Conservation (phyloP, 163 green algal species). For the Prototheca cutis region DNA sequence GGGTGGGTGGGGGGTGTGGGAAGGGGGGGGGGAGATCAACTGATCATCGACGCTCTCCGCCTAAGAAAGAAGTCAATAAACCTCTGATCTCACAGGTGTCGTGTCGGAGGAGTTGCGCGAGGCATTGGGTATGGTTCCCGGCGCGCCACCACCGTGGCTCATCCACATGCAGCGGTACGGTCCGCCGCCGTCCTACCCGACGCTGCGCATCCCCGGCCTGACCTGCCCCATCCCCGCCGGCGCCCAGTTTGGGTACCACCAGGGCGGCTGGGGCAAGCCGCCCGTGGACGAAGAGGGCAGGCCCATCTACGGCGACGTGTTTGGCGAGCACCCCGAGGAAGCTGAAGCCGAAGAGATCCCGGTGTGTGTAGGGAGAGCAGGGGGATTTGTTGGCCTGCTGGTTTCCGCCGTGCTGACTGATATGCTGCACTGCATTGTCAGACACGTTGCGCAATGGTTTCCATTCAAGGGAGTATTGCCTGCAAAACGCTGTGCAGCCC, state of each 20-base stretch:
- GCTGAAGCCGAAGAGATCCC: too few species aligned
- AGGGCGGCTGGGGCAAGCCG: slow-evolving; percentile 92
- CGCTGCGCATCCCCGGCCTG: slow-evolving; percentile 70
- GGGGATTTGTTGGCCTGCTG: too few species aligned
- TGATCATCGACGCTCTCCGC: too few species aligned
- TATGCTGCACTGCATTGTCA: too few species aligned
- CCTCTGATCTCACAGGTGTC: slow-evolving; percentile 33
- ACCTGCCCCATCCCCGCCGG: slow-evolving; percentile 90
- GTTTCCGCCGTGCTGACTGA: too few species aligned
- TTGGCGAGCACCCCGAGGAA: slow-evolving; percentile 60
- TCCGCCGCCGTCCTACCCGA: slow-evolving; percentile 89
- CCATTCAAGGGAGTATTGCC: too few species aligned
- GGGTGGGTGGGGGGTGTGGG: too few species aligned
- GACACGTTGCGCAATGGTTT: too few species aligned
- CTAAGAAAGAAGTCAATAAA: too few species aligned
- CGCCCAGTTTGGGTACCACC: slow-evolving; percentile 71
- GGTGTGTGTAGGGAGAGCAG: too few species aligned
- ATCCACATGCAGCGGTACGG: slow-evolving; percentile 99
- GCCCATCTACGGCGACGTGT: slow-evolving; percentile 97
- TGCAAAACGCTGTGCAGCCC: too few species aligned
- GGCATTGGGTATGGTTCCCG: slow-evolving; percentile 76
- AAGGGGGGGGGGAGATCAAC: too few species aligned
- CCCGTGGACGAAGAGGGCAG: slow-evolving; percentile 77
- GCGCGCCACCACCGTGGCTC: slow-evolving; percentile 86
- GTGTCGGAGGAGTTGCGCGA: slow-evolving; percentile 59